Evolutionary conservation across 495 filamentous ascomycete species (phyloP).

Genomic region (Cercophora scortea): DNA sequence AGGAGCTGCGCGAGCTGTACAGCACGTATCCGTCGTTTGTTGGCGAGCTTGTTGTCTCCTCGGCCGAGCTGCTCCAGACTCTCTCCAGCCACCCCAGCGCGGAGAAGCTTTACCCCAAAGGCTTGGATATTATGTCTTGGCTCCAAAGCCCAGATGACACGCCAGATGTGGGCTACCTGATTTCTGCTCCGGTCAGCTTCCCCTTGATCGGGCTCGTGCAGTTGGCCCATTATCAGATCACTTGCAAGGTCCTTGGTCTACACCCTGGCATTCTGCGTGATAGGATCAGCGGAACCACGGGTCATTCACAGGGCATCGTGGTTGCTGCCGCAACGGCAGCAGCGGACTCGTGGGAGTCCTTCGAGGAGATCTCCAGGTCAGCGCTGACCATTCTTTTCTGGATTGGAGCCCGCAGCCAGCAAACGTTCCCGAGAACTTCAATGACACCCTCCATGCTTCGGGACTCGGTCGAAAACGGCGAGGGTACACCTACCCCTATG

Average conservation of each 20-base stretch:
- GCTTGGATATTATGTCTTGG: slow-evolving; percentile 89
- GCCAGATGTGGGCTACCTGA: slow-evolving; percentile 89
- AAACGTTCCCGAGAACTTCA: slow-evolving; percentile 91
- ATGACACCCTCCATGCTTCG: slow-evolving; percentile 86
- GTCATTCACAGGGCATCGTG: slow-evolving; percentile 94
- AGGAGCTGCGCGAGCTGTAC: slow-evolving; percentile 87
- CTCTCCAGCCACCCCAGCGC: slow-evolving; percentile 81
- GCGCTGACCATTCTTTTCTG: slow-evolving; percentile 95
- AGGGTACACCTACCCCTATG: slow-evolving; percentile 94
- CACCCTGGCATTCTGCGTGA: slow-evolving; percentile 80
- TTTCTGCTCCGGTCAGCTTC: slow-evolving; percentile 94
- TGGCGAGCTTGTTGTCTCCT: slow-evolving; percentile 68
- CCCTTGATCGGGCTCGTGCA: slow-evolving; percentile 95
- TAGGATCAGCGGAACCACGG: slow-evolving; percentile 77
- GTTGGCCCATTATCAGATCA: slow-evolving; percentile 86
- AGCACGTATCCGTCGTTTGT: slow-evolving; percentile 85
- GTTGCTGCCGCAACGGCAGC: slow-evolving; percentile 89
- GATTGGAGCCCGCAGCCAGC: slow-evolving; percentile 98
- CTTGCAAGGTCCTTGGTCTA: slow-evolving; percentile 79
- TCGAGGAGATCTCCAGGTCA: slow-evolving; percentile 64
- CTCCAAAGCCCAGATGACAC: slow-evolving; percentile 78
- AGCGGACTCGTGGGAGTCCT: slow-evolving; percentile 82
- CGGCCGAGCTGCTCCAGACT: slow-evolving; percentile 72
- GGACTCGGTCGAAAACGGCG: slow-evolving; percentile 88
- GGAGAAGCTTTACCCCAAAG: slow-evolving; percentile 93